These are phyloP conservation scores for Nemania abortiva DNA, from an alignment of 2,329 filamentous ascomycete species.

Conservation along the genomic window DNA sequence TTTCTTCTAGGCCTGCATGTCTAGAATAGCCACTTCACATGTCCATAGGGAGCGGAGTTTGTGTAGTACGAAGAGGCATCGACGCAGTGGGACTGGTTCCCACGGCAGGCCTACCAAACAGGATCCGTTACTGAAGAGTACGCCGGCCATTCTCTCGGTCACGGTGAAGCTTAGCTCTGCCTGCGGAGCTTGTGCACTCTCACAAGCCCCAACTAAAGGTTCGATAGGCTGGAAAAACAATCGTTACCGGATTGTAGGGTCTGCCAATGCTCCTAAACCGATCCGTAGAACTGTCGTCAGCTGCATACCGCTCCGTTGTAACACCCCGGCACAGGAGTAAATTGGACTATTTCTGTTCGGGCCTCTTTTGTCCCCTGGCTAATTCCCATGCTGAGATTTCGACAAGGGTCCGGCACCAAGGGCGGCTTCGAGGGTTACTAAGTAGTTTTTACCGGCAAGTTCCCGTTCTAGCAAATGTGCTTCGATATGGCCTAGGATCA, in stretches of 20 bases:
- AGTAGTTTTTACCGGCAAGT: slow-evolving; percentile 14
- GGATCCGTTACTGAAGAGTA: slow-evolving; percentile 36
- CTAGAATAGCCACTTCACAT: slow-evolving; percentile 39
- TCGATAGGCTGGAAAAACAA: slow-evolving; percentile 18
- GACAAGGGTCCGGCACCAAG: not conserved
- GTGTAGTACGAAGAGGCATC: slow-evolving; percentile 49
- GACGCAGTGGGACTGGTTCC: slow-evolving; percentile 37
- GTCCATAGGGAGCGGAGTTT: slow-evolving; percentile 45
- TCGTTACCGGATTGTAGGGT: slow-evolving; percentile 24
- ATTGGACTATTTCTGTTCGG: slow-evolving; percentile 14
- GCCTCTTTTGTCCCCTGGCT: slow-evolving; percentile 10
- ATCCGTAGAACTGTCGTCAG: slow-evolving; percentile 21
- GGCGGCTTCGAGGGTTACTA: not conserved
- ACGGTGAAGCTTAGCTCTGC: slow-evolving; percentile 37
- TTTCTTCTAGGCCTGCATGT: slow-evolving; percentile 40
- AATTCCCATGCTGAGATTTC: slow-evolving; percentile 13
- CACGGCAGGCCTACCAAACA: slow-evolving; percentile 42
- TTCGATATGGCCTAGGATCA: slow-evolving; percentile 7
- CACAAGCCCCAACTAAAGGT: slow-evolving; percentile 24
- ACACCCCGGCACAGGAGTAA: slow-evolving; percentile 25
- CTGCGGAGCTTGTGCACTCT: slow-evolving; percentile 41
- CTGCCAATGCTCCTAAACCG: slow-evolving; percentile 7
- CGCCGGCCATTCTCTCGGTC: slow-evolving; percentile 41
- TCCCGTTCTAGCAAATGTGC: slow-evolving; percentile 5
- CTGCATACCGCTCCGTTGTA: slow-evolving; percentile 25